Evolutionary conservation across 805 yeast species (phyloP).

Genomic region (Schizosaccharomyces octosporus): DNA sequence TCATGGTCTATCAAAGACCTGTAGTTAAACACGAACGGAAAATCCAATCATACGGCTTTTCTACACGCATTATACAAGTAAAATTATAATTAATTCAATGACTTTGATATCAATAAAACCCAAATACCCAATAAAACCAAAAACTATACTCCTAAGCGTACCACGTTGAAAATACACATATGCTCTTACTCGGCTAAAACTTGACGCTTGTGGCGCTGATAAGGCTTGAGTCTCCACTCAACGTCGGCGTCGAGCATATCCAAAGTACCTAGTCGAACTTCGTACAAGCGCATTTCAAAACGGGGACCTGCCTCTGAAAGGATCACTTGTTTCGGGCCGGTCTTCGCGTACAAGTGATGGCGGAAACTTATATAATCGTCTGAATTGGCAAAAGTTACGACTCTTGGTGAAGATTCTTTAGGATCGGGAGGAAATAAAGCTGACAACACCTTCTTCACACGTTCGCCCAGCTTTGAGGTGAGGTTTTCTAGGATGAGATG

Average conservation of each 20-base stretch:
- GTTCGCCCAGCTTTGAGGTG: constrained; percentile 50
- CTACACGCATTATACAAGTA: too few relatives aligned
- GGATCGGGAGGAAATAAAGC: constrained; percentile 95
- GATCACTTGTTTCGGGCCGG: constrained; percentile 62
- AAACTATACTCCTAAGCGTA: neutral
- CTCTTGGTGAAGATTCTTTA: constrained; percentile 67
- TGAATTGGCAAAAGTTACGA: constrained; percentile 71
- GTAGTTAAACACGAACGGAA: too few relatives aligned
- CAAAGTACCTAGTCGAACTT: constrained; percentile 64
- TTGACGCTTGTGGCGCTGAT: constrained; percentile 49
- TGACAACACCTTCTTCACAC: constrained; percentile 58
- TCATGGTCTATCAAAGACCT: too few relatives aligned
- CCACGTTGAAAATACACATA: too few relatives aligned
- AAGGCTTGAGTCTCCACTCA: constrained; percentile 90
- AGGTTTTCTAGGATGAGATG: constrained; percentile 84
- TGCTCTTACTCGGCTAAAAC: constrained; percentile 5
- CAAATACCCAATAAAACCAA: neutral
- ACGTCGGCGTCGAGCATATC: constrained; percentile 91
- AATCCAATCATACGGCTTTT: too few relatives aligned
- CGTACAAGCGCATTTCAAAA: constrained; percentile 85
- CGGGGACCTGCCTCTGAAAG: constrained; percentile 96
- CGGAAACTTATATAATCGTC: constrained; percentile 86
- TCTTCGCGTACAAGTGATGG: constrained; percentile 80
- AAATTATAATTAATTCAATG: neutral
- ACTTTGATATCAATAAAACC: neutral